Conservation (phyloP, 768 basidiomycete species). For the Collybiopsis confluens region DNA sequence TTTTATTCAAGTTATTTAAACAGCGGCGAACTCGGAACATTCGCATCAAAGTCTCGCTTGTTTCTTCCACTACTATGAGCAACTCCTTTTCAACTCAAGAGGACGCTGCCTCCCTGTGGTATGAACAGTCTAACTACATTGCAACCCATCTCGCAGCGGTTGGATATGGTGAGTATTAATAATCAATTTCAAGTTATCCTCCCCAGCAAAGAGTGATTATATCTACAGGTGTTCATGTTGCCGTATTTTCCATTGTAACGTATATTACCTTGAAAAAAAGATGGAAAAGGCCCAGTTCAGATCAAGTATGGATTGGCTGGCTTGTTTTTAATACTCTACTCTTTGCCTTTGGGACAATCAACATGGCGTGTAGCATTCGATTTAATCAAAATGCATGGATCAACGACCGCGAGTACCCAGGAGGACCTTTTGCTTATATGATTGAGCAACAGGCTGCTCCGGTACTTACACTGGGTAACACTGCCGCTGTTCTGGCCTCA, state of each 20-base stretch:
- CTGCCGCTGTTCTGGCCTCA: slow-evolving; percentile 24
- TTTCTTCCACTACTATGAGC: slow-evolving; percentile 12
- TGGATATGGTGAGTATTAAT: slow-evolving; percentile 15
- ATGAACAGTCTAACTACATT: slow-evolving; percentile 17
- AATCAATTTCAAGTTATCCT: background rate
- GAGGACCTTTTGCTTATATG: slow-evolving; percentile 31
- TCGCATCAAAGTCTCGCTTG: background rate
- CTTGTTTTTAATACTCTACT: slow-evolving; percentile 9
- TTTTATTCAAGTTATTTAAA: too few species aligned
- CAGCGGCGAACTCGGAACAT: too few species aligned
- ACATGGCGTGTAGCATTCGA: slow-evolving; percentile 15
- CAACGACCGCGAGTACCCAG: slow-evolving; percentile 22
- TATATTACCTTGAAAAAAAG: slow-evolving; percentile 4
- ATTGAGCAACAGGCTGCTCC: slow-evolving; percentile 19
- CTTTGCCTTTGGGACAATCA: slow-evolving; percentile 14
- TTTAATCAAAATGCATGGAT: slow-evolving; percentile 29
- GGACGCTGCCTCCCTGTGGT: slow-evolving; percentile 14
- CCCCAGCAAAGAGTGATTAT: background rate
- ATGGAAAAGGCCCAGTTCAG: background rate
- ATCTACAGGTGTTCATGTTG: slow-evolving; percentile 14
- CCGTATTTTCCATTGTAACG: slow-evolving; percentile 7
- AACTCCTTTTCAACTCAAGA: slow-evolving; percentile 16
- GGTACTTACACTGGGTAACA: slow-evolving; percentile 17
- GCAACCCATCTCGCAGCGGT: slow-evolving; percentile 17
- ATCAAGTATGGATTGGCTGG: background rate